These are phyloP conservation scores for Casaregolazyma lundiana DNA, from an alignment of 1,139 yeast species.

Conservation along the genomic window DNA sequence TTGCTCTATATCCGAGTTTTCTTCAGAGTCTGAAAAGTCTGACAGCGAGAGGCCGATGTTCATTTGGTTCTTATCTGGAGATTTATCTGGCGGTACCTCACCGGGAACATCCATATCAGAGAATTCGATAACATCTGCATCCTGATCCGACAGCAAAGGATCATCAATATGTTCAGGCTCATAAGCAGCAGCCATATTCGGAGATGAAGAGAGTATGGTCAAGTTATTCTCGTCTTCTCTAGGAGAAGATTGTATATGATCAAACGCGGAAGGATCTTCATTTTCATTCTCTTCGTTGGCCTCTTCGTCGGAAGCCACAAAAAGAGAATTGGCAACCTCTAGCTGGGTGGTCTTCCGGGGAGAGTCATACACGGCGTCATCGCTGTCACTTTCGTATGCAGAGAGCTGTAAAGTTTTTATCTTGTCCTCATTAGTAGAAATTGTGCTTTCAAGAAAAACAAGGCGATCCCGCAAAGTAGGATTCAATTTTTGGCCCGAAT, in stretches of 20 bases:
- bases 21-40: constrained; percentile 7
- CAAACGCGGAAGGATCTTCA: neutral
- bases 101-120: neutral
- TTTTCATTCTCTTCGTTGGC: neutral
- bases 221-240: neutral
- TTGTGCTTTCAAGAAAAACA: neutral
- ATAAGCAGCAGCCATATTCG: neutral
- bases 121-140: neutral
- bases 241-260: neutral
- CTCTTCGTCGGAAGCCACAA: neutral
- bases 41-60: constrained; percentile 6
- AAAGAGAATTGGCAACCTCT: neutral
- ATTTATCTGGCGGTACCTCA: neutral
- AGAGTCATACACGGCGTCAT: neutral
- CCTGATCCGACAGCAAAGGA: neutral
- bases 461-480: neutral
- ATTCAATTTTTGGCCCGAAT: neutral
- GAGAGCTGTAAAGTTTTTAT: neutral
- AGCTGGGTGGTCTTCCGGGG: neutral
- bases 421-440: neutral
- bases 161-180: neutral
- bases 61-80: neutral
- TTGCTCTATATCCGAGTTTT: constrained; percentile 4
- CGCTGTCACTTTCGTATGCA: neutral
- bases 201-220: constrained; percentile 3